A percentile compares a stretch with the other conserved stretches of the same genome.
phyloP scores from a whole-genome alignment of 441 rosid genomes.

The Dalechampia spathulata region DNA sequence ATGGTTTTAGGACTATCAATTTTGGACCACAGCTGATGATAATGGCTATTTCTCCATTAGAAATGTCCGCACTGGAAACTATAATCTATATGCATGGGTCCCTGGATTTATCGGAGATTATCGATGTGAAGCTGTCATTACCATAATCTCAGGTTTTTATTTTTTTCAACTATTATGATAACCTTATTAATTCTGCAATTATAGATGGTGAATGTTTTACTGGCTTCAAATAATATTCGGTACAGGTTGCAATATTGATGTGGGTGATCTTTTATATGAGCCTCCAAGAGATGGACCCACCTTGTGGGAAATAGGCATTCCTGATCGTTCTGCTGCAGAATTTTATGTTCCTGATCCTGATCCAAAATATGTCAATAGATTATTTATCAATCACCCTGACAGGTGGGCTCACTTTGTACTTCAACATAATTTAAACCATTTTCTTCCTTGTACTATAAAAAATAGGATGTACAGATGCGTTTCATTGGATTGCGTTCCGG shows the following conservation, averaged over 20 bases:
- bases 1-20: constrained; percentile 41
- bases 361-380: constrained; percentile 49
- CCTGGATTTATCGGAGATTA: constrained; percentile 70
- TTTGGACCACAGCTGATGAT: constrained; percentile 55
- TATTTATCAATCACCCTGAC: constrained; percentile 71
- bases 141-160: constrained; percentile 46
- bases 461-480: not conserved
- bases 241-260: constrained; percentile 52
- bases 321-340: constrained; percentile 83
- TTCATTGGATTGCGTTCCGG: not conserved
- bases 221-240: constrained; percentile 2
- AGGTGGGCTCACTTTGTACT: constrained; percentile 31
- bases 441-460: not conserved
- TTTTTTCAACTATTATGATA: not conserved
- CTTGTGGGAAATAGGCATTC: constrained; percentile 88
- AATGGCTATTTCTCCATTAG: constrained; percentile 46
- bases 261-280: constrained; percentile 58
- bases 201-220: not conserved
- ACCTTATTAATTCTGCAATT: not conserved
- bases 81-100: constrained; percentile 61
- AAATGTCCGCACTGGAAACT: constrained; percentile 32
- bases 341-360: constrained; percentile 80
- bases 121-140: constrained; percentile 27
- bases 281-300: constrained; percentile 92
- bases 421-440: not conserved